Evolutionary conservation across 495 filamentous ascomycete genomes (phyloP), one percentile per base, ranked within the genome.

Genomic region (Endocarpon pusillum): DNA sequence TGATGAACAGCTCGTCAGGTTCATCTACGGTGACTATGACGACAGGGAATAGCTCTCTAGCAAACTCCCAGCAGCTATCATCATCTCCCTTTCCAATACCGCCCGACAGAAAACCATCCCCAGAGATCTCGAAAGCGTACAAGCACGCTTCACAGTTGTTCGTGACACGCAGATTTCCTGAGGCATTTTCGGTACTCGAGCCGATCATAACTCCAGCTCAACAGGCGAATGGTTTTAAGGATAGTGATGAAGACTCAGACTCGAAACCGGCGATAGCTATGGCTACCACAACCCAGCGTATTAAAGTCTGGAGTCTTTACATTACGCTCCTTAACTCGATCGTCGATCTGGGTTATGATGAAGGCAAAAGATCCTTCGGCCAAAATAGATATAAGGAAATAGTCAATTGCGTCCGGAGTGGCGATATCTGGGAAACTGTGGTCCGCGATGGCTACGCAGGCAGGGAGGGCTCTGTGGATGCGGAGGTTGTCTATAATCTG

Each of bases 221-320:
- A 35, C 51, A 55, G 29, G 54, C 57, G 10, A 49, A 54, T 11
- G 17, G 22, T 6, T 34, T 32, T 28, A 29, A 32, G 11, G 47
- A 65, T 39, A 43, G 37, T 22, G 53, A 55, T 37, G 52, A 57
- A 22, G 53, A 55, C 19, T 42, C 46, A 19, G 42, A 54, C 10
- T 34, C 47, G 10, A 43, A 53, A 10, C 78, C 82, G 26, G 80
- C 80, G 2, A 74, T 93, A 33, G 72, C 73, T 34, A 63, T 60
- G 40, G 79, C 78, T 36, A 79, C 78, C 31, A 65, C 73, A 34
- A 75, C 72, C 24, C 81, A 78, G 37, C 65, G 87, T 41, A 81
- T 94, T 55, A 96, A 94, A 53, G 73, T 94, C 35, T 97, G 91
- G 91, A 91, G 81, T 54, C 66, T 97, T 43, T 96, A 96, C 53